A percentile compares a stretch with the other conserved stretches of the same genome.
phyloP scores from a whole-genome alignment of 306 rosid species.

The Corylus heterophylla region DNA sequence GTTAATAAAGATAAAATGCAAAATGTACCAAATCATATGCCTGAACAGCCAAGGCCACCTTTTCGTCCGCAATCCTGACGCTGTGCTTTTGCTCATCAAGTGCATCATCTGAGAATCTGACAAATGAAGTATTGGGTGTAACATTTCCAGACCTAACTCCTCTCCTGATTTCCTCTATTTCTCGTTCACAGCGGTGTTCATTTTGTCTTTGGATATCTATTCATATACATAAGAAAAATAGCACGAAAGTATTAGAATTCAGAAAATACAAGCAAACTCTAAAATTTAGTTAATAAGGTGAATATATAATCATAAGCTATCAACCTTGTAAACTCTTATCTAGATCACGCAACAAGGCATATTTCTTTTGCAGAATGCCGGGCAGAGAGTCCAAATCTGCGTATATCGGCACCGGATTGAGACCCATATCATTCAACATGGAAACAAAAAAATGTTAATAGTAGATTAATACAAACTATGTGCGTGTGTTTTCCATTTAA shows the following conservation, averaged over 20 bases:
- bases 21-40: conserved; percentile 90
- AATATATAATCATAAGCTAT: not conserved
- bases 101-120: conserved; percentile 84
- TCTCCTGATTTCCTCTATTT: conserved; percentile 77
- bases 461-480: not conserved
- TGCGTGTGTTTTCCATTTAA: no score
- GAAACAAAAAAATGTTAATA: not conserved
- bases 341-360: conserved; percentile 74
- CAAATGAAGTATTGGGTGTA: conserved; percentile 59
- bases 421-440: not conserved
- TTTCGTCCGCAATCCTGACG: conserved; percentile 88
- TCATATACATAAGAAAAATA: conserved; percentile 29
- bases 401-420: conserved; percentile 4
- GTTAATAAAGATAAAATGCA: conserved; percentile 16
- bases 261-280: not conserved
- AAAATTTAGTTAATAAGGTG: not conserved
- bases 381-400: conserved; percentile 91
- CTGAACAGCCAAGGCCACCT: conserved; percentile 84
- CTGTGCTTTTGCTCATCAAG: conserved; percentile 98
- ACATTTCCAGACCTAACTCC: conserved; percentile 76
- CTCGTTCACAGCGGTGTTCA: conserved; percentile 86
- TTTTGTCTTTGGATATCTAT: conserved; percentile 83
- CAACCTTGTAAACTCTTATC: conserved; percentile 89
- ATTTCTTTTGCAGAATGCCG: conserved; percentile 82
- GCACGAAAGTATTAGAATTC: not conserved